Evolutionary conservation across 2,329 filamentous ascomycete genomes (phyloP).

Genomic region (Talaromyces sp.): DNA sequence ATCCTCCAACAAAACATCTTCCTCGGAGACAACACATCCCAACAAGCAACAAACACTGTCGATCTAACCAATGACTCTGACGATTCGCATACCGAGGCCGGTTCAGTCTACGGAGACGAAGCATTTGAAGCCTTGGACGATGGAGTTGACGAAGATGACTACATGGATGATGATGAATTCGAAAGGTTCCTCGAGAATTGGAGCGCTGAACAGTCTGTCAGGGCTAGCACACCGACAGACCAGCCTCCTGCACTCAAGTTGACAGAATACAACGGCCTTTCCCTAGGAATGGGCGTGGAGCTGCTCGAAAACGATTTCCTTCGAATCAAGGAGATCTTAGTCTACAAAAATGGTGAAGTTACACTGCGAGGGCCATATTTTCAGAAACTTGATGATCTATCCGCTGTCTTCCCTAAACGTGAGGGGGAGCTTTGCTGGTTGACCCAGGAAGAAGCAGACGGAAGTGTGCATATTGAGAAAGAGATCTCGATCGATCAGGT

Average conservation of each 20-base stretch:
- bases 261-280: conserved; percentile 13
- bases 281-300: conserved; percentile 27
- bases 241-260: neutral
- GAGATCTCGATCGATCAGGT: conserved; percentile 41
- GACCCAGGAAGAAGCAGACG: conserved; percentile 27
- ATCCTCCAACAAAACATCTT: neutral
- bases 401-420: conserved; percentile 31
- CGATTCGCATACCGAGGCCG: conserved; percentile 2
- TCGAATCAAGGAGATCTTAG: conserved; percentile 32
- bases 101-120: neutral
- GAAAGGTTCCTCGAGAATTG: conserved; percentile 10
- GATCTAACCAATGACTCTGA: conserved; percentile 3
- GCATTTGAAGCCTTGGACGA: neutral
- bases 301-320: conserved; percentile 36
- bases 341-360: conserved; percentile 17
- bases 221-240: neutral
- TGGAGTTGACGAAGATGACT: neutral
- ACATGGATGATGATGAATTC: conserved; percentile 15
- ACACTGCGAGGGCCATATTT: conserved; percentile 36
- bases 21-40: neutral
- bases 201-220: neutral
- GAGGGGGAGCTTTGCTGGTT: conserved; percentile 44
- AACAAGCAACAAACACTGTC: neutral
- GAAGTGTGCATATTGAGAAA: conserved; percentile 12
- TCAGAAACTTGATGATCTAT: conserved; percentile 24